phyloP scores from a whole-genome alignment of 495 filamentous ascomycete species.

The Cryomyces minteri region DNA sequence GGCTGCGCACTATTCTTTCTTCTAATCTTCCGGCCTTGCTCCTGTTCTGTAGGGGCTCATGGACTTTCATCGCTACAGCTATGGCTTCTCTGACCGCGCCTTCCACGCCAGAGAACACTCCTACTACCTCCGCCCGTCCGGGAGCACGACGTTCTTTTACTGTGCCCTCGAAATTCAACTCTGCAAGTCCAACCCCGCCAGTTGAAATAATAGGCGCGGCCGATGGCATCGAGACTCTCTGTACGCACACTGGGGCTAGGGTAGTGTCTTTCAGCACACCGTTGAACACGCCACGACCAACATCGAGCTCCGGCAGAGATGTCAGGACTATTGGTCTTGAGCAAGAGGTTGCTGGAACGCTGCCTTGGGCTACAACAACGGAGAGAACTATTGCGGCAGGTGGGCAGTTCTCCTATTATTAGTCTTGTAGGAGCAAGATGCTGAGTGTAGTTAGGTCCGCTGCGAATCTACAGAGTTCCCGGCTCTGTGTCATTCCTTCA shows the following conservation, averaged over 20 bases:
- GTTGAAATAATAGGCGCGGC: conserved; percentile 3
- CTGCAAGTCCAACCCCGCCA: conserved; percentile 1
- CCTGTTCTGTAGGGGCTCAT: no score
- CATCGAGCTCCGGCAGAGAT: conserved; percentile 11
- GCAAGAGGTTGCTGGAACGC: conserved; percentile 22
- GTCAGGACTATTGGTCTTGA: conserved; percentile 2
- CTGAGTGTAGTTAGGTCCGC: conserved; percentile 31
- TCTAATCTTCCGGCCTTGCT: no score
- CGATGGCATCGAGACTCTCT: conserved; percentile 48
- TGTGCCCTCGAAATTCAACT: conserved; percentile 29
- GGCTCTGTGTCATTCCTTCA: conserved; percentile 71
- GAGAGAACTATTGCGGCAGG: conserved; percentile 71
- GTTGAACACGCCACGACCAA: conserved; percentile 3
- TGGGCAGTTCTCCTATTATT: conserved; percentile 15
- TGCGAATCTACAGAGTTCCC: conserved; percentile 64
- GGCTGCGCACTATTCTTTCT: no score
- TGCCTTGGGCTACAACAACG: conserved; percentile 55
- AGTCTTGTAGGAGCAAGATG: not conserved
- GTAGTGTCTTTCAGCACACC: conserved; percentile 26
- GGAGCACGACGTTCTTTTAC: conserved; percentile 38
- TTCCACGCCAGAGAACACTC: conserved; percentile 4
- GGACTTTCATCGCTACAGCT: not conserved
- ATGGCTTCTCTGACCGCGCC: conserved; percentile 2
- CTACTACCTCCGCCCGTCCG: conserved; percentile 15
- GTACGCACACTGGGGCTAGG: conserved; percentile 22